Base-by-base conservation (phyloP, 352 stramenopile genomes). In the Lagenidium sp. region DNA sequence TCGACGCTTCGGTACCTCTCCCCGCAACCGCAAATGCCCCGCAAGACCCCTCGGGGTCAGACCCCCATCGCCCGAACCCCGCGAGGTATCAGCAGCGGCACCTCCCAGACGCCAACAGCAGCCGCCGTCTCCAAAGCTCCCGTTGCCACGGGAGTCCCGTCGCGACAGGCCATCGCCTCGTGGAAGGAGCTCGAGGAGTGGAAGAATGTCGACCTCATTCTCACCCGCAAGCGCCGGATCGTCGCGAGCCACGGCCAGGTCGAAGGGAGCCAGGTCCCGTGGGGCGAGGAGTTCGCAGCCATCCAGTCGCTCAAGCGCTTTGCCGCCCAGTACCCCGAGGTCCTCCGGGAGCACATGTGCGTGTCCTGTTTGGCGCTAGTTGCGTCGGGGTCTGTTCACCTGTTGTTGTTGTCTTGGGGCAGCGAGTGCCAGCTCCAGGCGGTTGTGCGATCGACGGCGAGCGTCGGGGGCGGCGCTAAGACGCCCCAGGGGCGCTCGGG, bases 271-370 rank as follows among this genome's bases (percentile, higher is more conserved):
- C 60, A 68, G 6, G 58, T 83, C 16, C 70, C 70, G 0, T 83
- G 70, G 67, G 67, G 70, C 3, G 65, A 81, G 36, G 65, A 81
- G 26, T 83, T 83, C 22, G 70, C 70, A 0, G 61, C 59, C 1
- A 79, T 83, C 19, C 70, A 83, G 37, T 79, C 67, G 28, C 55
- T 83, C 36, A 81, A 77, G 48, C 65, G 70, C n/a, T 83, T 83
- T 28, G 55, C 67, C 8, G 36, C 36, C 12, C 65, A 81, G 30
- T 59, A 81, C 22, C 67, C 70, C 1, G 63, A 77, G 6, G 54
- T 83, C 6, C 55, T 83, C 15, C 60, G 65, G 6, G 57, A 67
- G 0, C 63, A 81, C 60, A 80, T 83, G 70, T 83, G 47, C 40
- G 57, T 62, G 23, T 1, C 4, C 16, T 19, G 8, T 32, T n/a